Evolutionary conservation across 2,329 filamentous ascomycete genomes (phyloP).

Genomic region (Sporothrix pseudoabietina): DNA sequence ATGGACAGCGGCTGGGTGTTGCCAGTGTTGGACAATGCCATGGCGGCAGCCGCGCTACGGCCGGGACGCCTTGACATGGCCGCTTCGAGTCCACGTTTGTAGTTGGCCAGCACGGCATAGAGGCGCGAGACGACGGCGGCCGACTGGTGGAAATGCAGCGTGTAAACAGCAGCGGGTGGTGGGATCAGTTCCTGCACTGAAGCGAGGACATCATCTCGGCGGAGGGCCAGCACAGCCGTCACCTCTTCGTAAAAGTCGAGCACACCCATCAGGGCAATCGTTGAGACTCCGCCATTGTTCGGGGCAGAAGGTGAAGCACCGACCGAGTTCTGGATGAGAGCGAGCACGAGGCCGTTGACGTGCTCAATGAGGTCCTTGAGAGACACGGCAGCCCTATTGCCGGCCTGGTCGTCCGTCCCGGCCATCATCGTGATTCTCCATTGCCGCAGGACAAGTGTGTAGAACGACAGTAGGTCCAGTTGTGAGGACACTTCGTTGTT

Average conservation of each 20-base stretch:
- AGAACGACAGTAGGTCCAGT: constrained; percentile 64
- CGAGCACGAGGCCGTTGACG: constrained; percentile 59
- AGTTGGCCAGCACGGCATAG: constrained; percentile 67
- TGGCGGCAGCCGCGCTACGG: constrained; percentile 19
- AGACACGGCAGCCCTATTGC: constrained; percentile 33
- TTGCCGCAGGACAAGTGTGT: constrained; percentile 65
- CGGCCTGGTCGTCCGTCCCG: constrained; percentile 36
- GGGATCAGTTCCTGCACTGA: constrained; percentile 69
- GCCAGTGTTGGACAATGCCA: neutral
- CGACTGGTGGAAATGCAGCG: constrained; percentile 67
- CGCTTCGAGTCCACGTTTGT: constrained; percentile 73
- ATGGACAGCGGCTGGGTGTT: constrained; percentile 26
- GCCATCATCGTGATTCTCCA: constrained; percentile 56
- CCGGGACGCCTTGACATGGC: constrained; percentile 50
- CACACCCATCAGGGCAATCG: constrained; percentile 53
- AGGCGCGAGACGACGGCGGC: constrained; percentile 67
- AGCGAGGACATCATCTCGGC: constrained; percentile 51
- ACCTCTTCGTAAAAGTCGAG: constrained; percentile 71
- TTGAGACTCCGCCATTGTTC: constrained; percentile 24
- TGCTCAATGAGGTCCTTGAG: constrained; percentile 51
- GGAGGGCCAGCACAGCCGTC: constrained; percentile 55
- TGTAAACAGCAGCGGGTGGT: constrained; percentile 67
- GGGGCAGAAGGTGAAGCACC: constrained; percentile 42
- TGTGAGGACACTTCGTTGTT: constrained; percentile 57
- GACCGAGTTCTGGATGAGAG: constrained; percentile 58